Evolutionary conservation across 2,329 filamentous ascomycete genomes (phyloP).

Genomic region (Magnaporthiopsis rhizophila): DNA sequence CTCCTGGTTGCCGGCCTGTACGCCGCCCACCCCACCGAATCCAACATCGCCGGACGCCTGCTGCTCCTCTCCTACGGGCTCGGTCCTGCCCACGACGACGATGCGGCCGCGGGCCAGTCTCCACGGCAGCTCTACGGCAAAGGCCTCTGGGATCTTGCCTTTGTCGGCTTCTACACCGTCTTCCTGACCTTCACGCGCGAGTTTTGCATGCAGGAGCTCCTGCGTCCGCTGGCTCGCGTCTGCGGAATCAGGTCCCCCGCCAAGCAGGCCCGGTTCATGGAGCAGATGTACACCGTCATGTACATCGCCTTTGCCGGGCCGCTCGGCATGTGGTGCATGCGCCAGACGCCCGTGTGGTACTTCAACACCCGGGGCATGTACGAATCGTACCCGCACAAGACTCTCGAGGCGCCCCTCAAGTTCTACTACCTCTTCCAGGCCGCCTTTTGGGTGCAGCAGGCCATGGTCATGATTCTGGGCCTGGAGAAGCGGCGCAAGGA

Average conservation of each 20-base stretch:
- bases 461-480: constrained; percentile 58
- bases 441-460: constrained; percentile 65
- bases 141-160: constrained; percentile 58
- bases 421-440: constrained; percentile 69
- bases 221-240: constrained; percentile 52
- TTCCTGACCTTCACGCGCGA: constrained; percentile 67
- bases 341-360: constrained; percentile 62
- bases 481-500: constrained; percentile 68
- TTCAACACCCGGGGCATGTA: constrained; percentile 69
- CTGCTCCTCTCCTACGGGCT: not conserved
- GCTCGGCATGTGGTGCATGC: constrained; percentile 64
- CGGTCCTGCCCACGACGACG: not conserved
- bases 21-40: not conserved
- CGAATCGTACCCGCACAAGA: constrained; percentile 59
- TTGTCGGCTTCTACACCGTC: constrained; percentile 64
- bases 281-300: constrained; percentile 66
- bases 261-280: constrained; percentile 66
- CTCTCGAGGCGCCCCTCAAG: constrained; percentile 60
- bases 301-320: constrained; percentile 63
- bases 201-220: constrained; percentile 64
- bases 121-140: constrained; percentile 49
- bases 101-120: not conserved
- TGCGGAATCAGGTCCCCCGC: constrained; percentile 51
- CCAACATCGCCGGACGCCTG: not conserved
- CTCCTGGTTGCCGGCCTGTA: not conserved